These are phyloP conservation scores for Boletus smithii DNA, from an alignment of 1,284 basidiomycete species.

Conservation along the genomic window DNA sequence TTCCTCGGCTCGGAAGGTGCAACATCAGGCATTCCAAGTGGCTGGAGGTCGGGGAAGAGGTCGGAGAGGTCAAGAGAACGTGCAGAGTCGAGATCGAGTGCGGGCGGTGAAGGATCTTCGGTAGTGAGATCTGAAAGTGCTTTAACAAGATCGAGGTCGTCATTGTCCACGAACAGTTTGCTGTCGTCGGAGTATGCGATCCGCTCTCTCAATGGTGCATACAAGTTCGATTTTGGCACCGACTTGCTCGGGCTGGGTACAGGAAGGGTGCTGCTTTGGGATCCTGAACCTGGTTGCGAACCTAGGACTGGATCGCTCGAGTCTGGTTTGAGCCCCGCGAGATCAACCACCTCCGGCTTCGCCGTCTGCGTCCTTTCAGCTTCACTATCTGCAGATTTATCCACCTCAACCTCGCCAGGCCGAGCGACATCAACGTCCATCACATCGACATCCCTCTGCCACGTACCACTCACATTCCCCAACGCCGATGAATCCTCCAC, in stretches of 20 bases:
- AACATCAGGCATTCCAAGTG: slow-evolving; percentile 51
- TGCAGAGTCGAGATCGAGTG: slow-evolving; percentile 29
- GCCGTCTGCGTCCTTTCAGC: slow-evolving; percentile 16
- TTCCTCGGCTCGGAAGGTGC: slow-evolving; percentile 46
- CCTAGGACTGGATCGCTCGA: slow-evolving; percentile 53
- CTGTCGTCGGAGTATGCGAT: slow-evolving; percentile 56
- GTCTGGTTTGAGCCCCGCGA: slow-evolving; percentile 35
- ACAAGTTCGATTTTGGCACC: slow-evolving; percentile 42
- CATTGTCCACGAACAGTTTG: slow-evolving; percentile 58
- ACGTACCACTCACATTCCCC: slow-evolving; percentile 28
- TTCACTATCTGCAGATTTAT: slow-evolving; percentile 35
- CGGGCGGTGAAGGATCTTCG: slow-evolving; percentile 23
- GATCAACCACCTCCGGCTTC: slow-evolving; percentile 24
- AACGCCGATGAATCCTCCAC: slow-evolving; percentile 55
- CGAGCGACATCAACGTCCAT: slow-evolving; percentile 38
- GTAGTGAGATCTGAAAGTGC: slow-evolving; percentile 40
- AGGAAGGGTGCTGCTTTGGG: slow-evolving; percentile 30
- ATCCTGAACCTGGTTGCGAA: slow-evolving; percentile 39
- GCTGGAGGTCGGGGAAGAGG: slow-evolving; percentile 64
- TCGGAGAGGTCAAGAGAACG: slow-evolving; percentile 49
- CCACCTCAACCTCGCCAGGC: slow-evolving; percentile 31
- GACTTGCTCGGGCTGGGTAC: slow-evolving; percentile 34
- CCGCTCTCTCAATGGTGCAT: slow-evolving; percentile 54
- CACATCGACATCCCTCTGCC: slow-evolving; percentile 25
- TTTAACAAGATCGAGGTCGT: slow-evolving; percentile 42